Base-by-base conservation (phyloP, 306 rosid genomes). In the Ochetophila trinervis region DNA sequence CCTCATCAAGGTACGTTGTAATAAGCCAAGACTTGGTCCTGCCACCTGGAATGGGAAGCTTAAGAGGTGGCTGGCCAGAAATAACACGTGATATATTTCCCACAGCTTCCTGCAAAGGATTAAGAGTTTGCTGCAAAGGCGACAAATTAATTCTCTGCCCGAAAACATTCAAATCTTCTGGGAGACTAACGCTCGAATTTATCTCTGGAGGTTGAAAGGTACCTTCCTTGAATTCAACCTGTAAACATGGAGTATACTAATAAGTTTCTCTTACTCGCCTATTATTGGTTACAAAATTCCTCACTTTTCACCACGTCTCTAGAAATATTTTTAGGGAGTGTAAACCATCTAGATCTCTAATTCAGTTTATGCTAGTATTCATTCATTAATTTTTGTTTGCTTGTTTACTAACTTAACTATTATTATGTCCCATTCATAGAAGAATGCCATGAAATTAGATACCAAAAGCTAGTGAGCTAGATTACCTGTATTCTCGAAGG, bases 151-250 rank as follows among this genome's bases (percentile, higher is more conserved):
- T 61, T 66, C 48, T 85, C 81, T 78, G 99, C 70, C 99, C 99
- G 57, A 90, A 90, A 16, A 93, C 23, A 65, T 84, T 85, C 0
- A 90, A 56, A 65, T 73, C 83, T 70, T 82, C 96, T 0, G 96
- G 96, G 44, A 93, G 88, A 30, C 84, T 96, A 59, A 87, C 19
- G 8, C 78, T 86, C 35, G 97, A 79, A 73, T 90, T 87, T 55
- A 93, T 87, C 78, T 87, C 88, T 3, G 97, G 97, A 74, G 99
- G 96, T 49, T 79, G 83, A 30, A 93, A 16, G 54, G 86, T 74
- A 42, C 97, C 94, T 84, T 93, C 99, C 78, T 87, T 93, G 74
- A 93, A 90, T 69, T 80, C 65, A 66, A 93, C 99, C 99, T 93
- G 80, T 21, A 68, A 51, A 73, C 53, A 76, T 57, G 72, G 17